phyloP scores from a whole-genome alignment of 768 basidiomycete species.

The Psilocybe subaeruginosa region DNA sequence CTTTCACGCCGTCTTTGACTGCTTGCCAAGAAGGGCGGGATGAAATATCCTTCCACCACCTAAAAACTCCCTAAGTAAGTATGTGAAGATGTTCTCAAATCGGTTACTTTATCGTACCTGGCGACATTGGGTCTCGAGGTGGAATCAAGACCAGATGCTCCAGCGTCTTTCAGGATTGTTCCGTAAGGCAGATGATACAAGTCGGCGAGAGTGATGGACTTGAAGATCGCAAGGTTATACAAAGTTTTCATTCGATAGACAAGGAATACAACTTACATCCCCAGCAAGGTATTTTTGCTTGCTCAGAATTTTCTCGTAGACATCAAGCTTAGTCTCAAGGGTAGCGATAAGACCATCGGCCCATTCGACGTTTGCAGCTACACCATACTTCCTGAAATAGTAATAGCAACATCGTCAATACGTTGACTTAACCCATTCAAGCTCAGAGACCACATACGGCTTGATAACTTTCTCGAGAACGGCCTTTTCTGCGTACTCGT shows the following conservation, averaged over 20 bases:
- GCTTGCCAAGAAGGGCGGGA: constrained; percentile 18
- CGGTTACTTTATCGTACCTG: constrained; percentile 8
- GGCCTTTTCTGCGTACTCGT: constrained; percentile 38
- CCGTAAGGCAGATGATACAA: constrained; percentile 51
- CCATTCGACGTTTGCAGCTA: constrained; percentile 22
- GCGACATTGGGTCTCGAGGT: constrained; percentile 47
- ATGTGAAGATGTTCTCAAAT: not conserved
- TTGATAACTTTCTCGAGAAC: constrained; percentile 58
- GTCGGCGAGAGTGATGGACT: constrained; percentile 52
- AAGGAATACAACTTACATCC: constrained; percentile 37
- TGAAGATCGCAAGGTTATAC: not conserved
- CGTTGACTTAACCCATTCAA: not conserved
- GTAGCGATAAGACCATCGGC: constrained; percentile 31
- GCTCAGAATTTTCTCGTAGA: constrained; percentile 54
- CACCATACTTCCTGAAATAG: constrained; percentile 15
- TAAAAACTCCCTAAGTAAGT: not conserved
- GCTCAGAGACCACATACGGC: constrained; percentile 32
- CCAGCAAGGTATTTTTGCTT: constrained; percentile 61
- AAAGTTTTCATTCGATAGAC: not conserved
- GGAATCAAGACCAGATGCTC: not conserved
- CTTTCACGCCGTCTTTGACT: constrained; percentile 8
- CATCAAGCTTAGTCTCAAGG: constrained; percentile 46
- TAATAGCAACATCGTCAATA: not conserved
- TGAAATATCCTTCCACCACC: constrained; percentile 17
- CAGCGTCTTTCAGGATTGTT: constrained; percentile 26